A percentile compares a stretch with the other conserved stretches of the same genome.
Evolutionary conservation across 2,329 filamentous ascomycete genomes (phyloP).

Genomic region (Xylariaceae sp.): DNA sequence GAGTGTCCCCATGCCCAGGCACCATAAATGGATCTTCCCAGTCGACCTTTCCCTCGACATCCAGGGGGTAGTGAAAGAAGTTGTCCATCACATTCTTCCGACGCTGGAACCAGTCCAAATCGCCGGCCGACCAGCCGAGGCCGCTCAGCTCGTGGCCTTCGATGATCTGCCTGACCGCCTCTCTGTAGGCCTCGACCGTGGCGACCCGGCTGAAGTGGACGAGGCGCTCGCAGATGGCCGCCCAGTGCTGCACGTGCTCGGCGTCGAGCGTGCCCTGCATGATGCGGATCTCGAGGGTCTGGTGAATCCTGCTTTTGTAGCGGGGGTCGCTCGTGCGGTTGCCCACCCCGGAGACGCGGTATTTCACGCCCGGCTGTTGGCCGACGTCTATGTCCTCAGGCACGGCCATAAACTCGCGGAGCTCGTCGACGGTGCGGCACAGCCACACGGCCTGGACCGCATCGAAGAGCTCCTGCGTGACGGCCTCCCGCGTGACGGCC

Average conservation of each 20-base stretch:
- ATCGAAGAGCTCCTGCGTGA: neutral
- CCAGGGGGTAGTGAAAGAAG: slow-evolving; percentile 30
- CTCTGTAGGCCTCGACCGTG: slow-evolving; percentile 18
- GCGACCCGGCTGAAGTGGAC: slow-evolving; percentile 28
- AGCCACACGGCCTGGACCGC: too few relatives aligned
- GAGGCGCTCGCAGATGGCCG: slow-evolving; percentile 8
- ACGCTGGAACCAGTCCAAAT: slow-evolving; percentile 6
- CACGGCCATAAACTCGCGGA: neutral
- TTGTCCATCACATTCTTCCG: neutral
- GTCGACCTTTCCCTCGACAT: slow-evolving; percentile 24
- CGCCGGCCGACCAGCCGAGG: slow-evolving; percentile 1
- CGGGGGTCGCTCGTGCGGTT: neutral
- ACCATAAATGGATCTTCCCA: slow-evolving; percentile 17
- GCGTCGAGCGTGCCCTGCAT: slow-evolving; percentile 18
- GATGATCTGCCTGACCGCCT: neutral
- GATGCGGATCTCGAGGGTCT: slow-evolving; percentile 15
- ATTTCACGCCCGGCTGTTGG: neutral
- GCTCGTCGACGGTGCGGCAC: neutral
- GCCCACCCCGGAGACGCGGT: neutral
- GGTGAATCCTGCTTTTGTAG: slow-evolving; percentile 1
- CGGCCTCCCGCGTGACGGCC: neutral
- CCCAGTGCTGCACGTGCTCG: slow-evolving; percentile 16
- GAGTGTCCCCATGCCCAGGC: slow-evolving; percentile 7
- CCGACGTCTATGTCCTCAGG: too few relatives aligned
- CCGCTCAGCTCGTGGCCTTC: neutral